Evolutionary conservation across 2,329 filamentous ascomycete species (phyloP).

Genomic region (Calonectria hongkongensis): DNA sequence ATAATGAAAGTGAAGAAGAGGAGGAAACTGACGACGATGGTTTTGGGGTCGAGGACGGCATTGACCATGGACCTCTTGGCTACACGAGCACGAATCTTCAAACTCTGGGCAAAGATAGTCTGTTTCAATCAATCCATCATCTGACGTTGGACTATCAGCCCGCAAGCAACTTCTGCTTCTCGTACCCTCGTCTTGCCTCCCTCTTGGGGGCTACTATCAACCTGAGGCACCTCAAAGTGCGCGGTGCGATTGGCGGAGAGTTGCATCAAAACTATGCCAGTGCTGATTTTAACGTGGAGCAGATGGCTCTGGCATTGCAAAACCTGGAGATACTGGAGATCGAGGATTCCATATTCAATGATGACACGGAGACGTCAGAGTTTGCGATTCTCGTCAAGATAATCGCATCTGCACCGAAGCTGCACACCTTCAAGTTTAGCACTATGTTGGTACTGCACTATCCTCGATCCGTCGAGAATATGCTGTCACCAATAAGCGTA

Average conservation of each 20-base stretch:
- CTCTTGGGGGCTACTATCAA: background rate
- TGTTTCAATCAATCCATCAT: background rate
- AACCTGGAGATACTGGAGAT: background rate
- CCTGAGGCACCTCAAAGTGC: constrained; percentile 7
- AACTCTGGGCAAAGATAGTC: background rate
- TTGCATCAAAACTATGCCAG: background rate
- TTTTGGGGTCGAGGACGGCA: background rate
- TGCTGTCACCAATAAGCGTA: background rate
- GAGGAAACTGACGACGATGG: background rate
- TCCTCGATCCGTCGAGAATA: background rate
- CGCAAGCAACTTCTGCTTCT: background rate
- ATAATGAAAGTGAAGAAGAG: background rate
- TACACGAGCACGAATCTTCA: background rate
- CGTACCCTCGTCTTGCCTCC: background rate
- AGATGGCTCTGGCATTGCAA: background rate
- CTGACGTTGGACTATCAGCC: background rate
- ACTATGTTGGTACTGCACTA: background rate
- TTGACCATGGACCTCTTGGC: background rate
- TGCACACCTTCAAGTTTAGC: constrained; percentile 3
- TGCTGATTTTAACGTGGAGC: background rate
- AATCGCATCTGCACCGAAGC: background rate
- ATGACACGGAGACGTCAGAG: background rate
- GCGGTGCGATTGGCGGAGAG: background rate
- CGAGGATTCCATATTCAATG: background rate
- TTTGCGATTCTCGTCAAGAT: background rate